A percentile compares a stretch with the other conserved stretches of the same genome.
Conservation (phyloP, 176 grass and related monocot genomes). For the Triticum urartu region DNA sequence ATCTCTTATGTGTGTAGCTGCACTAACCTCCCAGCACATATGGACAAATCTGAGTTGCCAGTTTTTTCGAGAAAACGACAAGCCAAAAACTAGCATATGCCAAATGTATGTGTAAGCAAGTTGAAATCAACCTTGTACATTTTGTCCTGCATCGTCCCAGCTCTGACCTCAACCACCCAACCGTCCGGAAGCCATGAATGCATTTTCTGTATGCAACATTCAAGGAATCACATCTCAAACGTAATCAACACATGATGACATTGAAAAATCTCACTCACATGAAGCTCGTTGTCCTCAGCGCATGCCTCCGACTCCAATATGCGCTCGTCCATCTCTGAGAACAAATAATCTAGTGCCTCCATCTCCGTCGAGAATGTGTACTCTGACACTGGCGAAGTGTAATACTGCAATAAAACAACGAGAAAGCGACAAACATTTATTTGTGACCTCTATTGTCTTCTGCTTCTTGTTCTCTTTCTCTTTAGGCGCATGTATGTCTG, state of each 20-base stretch:
- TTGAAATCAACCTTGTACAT: conserved; percentile 57
- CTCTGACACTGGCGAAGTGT: conserved; percentile 45
- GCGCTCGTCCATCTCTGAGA: conserved; percentile 37
- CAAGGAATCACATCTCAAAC: conserved; percentile 9
- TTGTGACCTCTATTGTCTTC: neutral
- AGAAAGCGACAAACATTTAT: neutral
- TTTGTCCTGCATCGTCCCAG: conserved; percentile 40
- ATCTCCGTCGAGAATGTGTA: conserved; percentile 50
- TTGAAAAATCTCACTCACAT: conserved; percentile 29
- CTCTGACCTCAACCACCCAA: conserved; percentile 52
- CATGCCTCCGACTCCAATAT: conserved; percentile 11
- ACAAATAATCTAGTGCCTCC: conserved; percentile 44
- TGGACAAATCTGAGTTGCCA: neutral
- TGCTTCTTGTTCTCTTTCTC: neutral
- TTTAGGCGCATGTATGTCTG: neutral
- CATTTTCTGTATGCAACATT: conserved; percentile 2
- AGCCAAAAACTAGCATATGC: neutral
- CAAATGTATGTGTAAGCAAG: conserved; percentile 9
- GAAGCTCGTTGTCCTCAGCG: neutral
- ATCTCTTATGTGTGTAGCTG: conserved; percentile 15
- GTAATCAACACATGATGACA: neutral
- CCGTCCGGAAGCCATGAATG: conserved; percentile 43
- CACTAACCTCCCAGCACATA: neutral
- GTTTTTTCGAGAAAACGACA: neutral
- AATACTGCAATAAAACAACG: conserved; percentile 37